A percentile compares a stretch with the other conserved stretches of the same genome.
Conservation (phyloP, 495 filamentous ascomycete species). For the Hypoxylon crocopeplum region DNA sequence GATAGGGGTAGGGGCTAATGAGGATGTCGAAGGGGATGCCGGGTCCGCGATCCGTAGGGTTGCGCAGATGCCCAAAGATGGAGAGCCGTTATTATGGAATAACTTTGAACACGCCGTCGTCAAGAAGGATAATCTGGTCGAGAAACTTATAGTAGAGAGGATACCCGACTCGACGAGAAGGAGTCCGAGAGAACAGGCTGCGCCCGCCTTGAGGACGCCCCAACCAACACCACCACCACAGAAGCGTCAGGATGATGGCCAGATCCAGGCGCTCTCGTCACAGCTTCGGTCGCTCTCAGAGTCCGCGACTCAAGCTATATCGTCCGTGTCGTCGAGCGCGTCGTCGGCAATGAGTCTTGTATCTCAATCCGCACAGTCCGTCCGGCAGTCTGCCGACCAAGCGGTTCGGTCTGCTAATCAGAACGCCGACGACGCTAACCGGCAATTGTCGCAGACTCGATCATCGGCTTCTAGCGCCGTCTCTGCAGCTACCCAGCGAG, state of each 20-base stretch:
- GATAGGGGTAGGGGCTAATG: constrained; percentile 33
- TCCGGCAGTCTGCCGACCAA: constrained; percentile 39
- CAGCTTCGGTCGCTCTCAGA: constrained; percentile 45
- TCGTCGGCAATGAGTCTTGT: constrained; percentile 38
- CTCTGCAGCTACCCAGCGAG: constrained; percentile 34
- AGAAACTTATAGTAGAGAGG: constrained; percentile 20
- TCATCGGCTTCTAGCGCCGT: constrained; percentile 45
- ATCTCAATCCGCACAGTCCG: constrained; percentile 39
- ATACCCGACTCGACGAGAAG: constrained; percentile 19
- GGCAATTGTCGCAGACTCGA: constrained; percentile 44
- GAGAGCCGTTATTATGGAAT: constrained; percentile 7
- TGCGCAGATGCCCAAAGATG: constrained; percentile 2
- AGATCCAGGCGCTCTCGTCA: constrained; percentile 48
- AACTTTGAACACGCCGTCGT: constrained; percentile 12
- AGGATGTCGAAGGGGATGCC: constrained; percentile 14
- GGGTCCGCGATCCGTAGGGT: neutral
- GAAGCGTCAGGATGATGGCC: constrained; percentile 49
- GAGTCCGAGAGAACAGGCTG: constrained; percentile 24
- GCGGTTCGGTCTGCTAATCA: constrained; percentile 40
- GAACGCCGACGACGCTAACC: constrained; percentile 46
- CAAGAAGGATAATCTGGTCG: constrained; percentile 6
- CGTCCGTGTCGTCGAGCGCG: constrained; percentile 42
- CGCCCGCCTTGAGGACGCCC: constrained; percentile 24
- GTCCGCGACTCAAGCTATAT: constrained; percentile 45
- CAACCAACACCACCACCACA: constrained; percentile 29